These are phyloP conservation scores for Nitzschia putrida DNA, from an alignment of 108 stramenopile genomes.

Conservation along the genomic window DNA sequence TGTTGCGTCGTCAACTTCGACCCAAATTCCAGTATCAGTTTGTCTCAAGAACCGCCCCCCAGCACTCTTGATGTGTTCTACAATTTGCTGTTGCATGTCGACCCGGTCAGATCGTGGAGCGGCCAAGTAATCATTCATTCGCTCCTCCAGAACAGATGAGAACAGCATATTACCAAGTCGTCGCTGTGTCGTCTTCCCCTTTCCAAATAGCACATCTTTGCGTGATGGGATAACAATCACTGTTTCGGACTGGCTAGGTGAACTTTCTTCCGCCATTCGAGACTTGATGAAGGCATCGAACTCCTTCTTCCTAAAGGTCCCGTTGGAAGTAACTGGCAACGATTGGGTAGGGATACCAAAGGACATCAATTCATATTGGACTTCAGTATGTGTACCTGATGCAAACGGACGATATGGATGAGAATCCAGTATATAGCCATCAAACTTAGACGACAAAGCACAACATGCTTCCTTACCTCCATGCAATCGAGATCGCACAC, in stretches of 20 bases:
- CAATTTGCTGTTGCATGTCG: neutral
- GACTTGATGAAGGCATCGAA: slow-evolving; percentile 15
- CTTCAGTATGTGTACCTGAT: slow-evolving; percentile 10
- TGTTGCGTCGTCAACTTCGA: slow-evolving; percentile 14
- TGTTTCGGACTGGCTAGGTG: neutral
- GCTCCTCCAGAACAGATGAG: neutral
- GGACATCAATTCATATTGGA: slow-evolving; percentile 20
- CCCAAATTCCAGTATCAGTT: slow-evolving; percentile 5
- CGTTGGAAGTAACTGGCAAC: slow-evolving; percentile 19
- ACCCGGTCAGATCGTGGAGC: no score
- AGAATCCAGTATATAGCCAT: neutral
- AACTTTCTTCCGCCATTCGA: neutral
- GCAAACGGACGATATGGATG: neutral
- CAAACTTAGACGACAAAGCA: neutral
- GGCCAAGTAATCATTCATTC: no score
- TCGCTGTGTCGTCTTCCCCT: slow-evolving; percentile 2
- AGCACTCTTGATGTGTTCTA: neutral
- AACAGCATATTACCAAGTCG: slow-evolving; percentile 6
- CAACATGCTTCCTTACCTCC: neutral
- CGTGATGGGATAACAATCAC: slow-evolving; percentile 7
- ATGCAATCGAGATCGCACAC: neutral
- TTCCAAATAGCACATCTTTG: slow-evolving; percentile 9
- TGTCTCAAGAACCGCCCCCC: slow-evolving; percentile 20
- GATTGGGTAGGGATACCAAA: slow-evolving; percentile 29
- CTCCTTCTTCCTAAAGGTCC: slow-evolving; percentile 17